phyloP scores from a whole-genome alignment of 257 asterid species.

The Voacanga thouarsii region DNA sequence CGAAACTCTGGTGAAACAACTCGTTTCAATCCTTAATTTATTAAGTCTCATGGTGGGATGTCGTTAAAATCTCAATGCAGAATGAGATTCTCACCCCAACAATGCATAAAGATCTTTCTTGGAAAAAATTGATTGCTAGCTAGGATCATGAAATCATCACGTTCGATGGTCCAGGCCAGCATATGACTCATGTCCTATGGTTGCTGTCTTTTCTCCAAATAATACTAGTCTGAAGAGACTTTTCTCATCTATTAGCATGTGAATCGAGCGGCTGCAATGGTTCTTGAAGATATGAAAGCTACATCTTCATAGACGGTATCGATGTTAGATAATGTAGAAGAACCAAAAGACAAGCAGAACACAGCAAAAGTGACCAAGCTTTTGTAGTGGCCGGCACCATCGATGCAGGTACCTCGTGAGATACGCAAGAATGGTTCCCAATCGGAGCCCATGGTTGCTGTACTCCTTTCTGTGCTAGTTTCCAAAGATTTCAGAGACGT shows the following conservation, averaged over 20 bases:
- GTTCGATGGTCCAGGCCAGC: neutral
- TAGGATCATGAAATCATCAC: neutral
- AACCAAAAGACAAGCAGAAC: conserved; percentile 32
- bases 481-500: neutral
- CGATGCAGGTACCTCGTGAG: conserved; percentile 17
- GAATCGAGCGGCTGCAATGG: neutral
- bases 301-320: neutral
- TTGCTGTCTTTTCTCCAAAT: neutral
- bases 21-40: neutral
- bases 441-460: neutral
- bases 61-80: no score
- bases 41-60: neutral
- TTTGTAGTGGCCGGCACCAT: conserved; percentile 50
- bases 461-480: neutral
- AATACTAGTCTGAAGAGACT: neutral
- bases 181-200: neutral
- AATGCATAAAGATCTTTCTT: no score
- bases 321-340: conserved; percentile 21
- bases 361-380: conserved; percentile 17
- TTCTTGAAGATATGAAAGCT: neutral
- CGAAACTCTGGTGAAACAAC: neutral
- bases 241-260: neutral
- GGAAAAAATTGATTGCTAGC: neutral
- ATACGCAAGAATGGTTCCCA: conserved; percentile 7
- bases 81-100: no score